Conservation (phyloP, 1,284 basidiomycete species). For the Fistulinella staudtii region DNA sequence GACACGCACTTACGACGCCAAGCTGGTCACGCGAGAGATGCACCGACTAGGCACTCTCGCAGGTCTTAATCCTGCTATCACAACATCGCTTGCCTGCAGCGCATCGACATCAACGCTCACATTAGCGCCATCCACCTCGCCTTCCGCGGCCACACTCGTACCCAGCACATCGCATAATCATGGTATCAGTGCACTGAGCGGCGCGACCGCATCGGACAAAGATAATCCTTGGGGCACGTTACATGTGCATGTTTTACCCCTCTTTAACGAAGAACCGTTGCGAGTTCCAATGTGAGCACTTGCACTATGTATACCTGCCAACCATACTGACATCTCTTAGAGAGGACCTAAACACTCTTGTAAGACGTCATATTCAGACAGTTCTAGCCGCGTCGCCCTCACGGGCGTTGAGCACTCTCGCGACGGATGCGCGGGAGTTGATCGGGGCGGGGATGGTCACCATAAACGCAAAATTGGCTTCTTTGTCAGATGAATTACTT, state of each 20-base stretch:
- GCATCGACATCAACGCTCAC: conserved; percentile 37
- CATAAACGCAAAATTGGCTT: conserved; percentile 78
- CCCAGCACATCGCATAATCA: conserved; percentile 21
- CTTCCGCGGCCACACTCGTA: conserved; percentile 22
- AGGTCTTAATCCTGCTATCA: conserved; percentile 39
- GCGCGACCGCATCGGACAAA: conserved; percentile 23
- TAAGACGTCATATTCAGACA: conserved; percentile 71
- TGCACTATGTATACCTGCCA: too few species aligned
- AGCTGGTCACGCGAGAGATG: conserved; percentile 73
- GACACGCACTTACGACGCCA: conserved; percentile 66
- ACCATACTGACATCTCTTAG: conserved; percentile 41
- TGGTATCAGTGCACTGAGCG: conserved; percentile 18
- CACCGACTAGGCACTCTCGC: conserved; percentile 65
- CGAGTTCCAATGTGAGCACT: conserved; percentile 72
- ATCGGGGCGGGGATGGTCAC: conserved; percentile 89
- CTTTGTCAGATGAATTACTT: conserved; percentile 71
- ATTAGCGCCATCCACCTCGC: conserved; percentile 26
- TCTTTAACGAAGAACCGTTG: conserved; percentile 92
- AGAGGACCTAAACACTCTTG: conserved; percentile 85
- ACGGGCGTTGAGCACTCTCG: conserved; percentile 63
- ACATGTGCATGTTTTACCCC: conserved; percentile 82
- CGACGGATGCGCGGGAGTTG: conserved; percentile 78
- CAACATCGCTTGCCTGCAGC: conserved; percentile 36
- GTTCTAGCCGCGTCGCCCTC: conserved; percentile 63
- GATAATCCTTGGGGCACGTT: conserved; percentile 77